Conservation (phyloP, 805 yeast genomes). For the Tetrapisispora phaffii region DNA sequence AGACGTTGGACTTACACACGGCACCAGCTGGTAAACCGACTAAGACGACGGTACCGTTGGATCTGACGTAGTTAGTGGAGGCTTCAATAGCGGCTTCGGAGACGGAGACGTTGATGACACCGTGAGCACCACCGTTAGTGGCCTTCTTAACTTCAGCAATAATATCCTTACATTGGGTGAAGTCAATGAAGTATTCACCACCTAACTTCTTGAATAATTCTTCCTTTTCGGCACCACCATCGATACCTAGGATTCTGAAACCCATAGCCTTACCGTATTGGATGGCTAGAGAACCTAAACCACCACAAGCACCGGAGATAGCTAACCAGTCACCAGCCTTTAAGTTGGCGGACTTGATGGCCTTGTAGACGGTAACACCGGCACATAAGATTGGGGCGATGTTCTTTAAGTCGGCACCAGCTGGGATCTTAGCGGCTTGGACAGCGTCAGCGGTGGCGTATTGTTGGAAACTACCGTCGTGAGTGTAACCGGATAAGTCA, state of each 20-base stretch:
- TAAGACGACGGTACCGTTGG: conserved; percentile 50
- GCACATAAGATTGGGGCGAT: conserved; percentile 60
- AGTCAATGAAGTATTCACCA: conserved; percentile 55
- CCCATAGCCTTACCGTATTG: conserved; percentile 76
- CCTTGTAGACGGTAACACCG: conserved; percentile 61
- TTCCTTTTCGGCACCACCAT: conserved; percentile 64
- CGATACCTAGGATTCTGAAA: conserved; percentile 57
- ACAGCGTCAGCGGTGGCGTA: conserved; percentile 58
- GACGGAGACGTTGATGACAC: conserved; percentile 55
- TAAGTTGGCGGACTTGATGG: conserved; percentile 48
- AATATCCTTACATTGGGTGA: conserved; percentile 41
- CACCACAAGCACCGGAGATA: conserved; percentile 75
- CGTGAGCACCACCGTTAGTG: conserved; percentile 60
- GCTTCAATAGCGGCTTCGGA: conserved; percentile 43
- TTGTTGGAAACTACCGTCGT: conserved; percentile 59
- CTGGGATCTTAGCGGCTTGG: conserved; percentile 51
- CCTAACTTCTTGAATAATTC: conserved; percentile 45
- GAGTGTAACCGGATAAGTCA: conserved; percentile 65
- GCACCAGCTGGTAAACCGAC: conserved; percentile 54
- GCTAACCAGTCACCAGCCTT: conserved; percentile 65
- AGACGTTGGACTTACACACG: conserved; percentile 36
- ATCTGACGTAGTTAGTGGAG: conserved; percentile 43
- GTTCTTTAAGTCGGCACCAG: conserved; percentile 44
- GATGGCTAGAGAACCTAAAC: conserved; percentile 65
- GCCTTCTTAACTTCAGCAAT: conserved; percentile 37